Base-by-base conservation (phyloP, 768 basidiomycete species). In the Naganishia friedmannii region DNA sequence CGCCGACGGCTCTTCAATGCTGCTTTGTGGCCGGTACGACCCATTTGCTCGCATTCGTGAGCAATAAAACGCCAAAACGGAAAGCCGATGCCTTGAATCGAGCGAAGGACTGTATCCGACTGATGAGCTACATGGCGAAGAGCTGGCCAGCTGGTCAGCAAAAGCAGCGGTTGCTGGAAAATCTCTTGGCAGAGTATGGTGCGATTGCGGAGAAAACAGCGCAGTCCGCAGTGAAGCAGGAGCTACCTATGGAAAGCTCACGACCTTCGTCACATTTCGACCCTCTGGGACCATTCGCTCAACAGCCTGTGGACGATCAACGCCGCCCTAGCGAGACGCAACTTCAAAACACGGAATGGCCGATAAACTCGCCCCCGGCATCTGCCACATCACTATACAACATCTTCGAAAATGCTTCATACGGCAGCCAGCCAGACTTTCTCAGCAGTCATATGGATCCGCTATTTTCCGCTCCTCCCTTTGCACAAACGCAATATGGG, bases 21-120 rank as follows among this genome's bases (percentile, higher is more conserved):
- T 76, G 75, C 54, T 76, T 76, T 37, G 70, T 74, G n/a, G 75
- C 73, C 23, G 75, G 73, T 9, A 76, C 75, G 1, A 74, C 73
- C 3, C 73, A 74, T 45, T 68, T 74, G 15, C 68, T 76, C 8
- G 72, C 75, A 3, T 70, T 73, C 37, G 73, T 74, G 15, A 73
- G 72, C 56, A 56, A 74, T 15, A 67, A 68, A 29, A 66, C 73
- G 5, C 63, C 69, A 5, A 74, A 73, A 58, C 73, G 72, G 31
- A 70, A 70, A 45, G 67, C 55, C 13, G 74, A 77, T 53, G 71
- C 74, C 2, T 46, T 74, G 15, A 37, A 28, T 23, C 56, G 72
- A 10, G 75, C 68, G 3, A 65, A 72, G 26, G 73, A 74, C 29
- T 76, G 75, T 57, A 73, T 74, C 3, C 45, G 69, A 15, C 42